Percentiles rank a stretch among this genome's conserved stretches.
These are phyloP conservation scores for Amanita exitialis DNA, from an alignment of 768 basidiomycete species.

Conservation along the genomic window DNA sequence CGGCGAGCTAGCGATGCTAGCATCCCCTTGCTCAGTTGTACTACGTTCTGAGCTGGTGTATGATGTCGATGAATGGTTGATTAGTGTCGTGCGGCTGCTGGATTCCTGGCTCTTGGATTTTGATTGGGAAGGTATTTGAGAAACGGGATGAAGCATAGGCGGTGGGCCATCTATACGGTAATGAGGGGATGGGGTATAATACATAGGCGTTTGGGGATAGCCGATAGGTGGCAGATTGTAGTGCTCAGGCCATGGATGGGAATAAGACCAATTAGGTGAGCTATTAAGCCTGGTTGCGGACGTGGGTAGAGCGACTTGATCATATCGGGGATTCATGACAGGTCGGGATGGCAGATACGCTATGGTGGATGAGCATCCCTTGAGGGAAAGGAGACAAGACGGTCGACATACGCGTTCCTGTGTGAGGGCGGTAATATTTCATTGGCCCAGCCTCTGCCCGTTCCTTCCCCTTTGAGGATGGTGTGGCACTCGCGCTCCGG, in stretches of 20 bases:
- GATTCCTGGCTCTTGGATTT: constrained; percentile 4
- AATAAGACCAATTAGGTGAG: constrained; percentile 28
- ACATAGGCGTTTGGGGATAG: constrained; percentile 22
- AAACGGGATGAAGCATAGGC: constrained; percentile 14
- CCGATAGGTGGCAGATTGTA: constrained; percentile 21
- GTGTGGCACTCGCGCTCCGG: constrained; percentile 43
- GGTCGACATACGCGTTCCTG: constrained; percentile 29
- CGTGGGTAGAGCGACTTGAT: constrained; percentile 38
- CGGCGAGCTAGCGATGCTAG: constrained; percentile 2
- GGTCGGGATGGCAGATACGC: constrained; percentile 35
- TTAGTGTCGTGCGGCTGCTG: constrained; percentile 1
- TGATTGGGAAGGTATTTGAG: constrained; percentile 5
- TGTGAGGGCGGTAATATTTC: constrained; percentile 62
- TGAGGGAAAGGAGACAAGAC: constrained; percentile 6
- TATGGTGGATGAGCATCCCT: constrained; percentile 8
- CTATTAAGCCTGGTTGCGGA: constrained; percentile 39
- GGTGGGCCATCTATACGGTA: constrained; percentile 31
- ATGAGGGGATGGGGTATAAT: constrained; percentile 35
- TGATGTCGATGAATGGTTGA: background rate
- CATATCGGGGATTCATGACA: constrained; percentile 32
- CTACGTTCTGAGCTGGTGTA: constrained; percentile 6
- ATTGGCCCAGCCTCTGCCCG: constrained; percentile 27
- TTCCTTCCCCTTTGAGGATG: constrained; percentile 33
- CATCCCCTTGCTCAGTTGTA: constrained; percentile 4
- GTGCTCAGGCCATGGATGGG: constrained; percentile 29